Conservation (phyloP, 768 basidiomycete genomes). For the Mycena leptocephala region DNA sequence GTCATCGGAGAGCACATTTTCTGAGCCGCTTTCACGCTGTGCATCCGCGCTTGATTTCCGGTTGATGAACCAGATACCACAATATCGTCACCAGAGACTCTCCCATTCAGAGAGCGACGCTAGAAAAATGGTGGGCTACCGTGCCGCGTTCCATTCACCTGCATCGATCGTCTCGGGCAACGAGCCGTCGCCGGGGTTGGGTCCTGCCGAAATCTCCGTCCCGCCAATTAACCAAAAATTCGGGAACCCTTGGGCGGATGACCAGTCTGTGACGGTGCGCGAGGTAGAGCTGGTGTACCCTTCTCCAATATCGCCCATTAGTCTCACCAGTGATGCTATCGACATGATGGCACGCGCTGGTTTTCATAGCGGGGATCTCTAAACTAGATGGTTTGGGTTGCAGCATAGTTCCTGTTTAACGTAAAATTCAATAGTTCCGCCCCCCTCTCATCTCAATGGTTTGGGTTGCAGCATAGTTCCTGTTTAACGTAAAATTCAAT, state of each 20-base stretch:
- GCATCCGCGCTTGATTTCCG: slow-evolving; percentile 28
- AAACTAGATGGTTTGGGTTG: no score
- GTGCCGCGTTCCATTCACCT: slow-evolving; percentile 2
- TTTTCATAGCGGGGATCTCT: not conserved
- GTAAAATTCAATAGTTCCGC: no score
- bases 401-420: no score
- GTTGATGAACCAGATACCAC: not conserved
- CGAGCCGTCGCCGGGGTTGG: not conserved
- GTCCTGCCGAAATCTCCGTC: not conserved
- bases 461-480: no score
- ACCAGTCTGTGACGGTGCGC: not conserved
- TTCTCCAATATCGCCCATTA: slow-evolving; percentile 24
- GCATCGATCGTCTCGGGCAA: slow-evolving; percentile 2
- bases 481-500: no score
- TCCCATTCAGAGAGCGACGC: not conserved
- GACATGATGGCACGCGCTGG: slow-evolving; percentile 7
- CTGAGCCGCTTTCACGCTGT: slow-evolving; percentile 15
- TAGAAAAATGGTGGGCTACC: not conserved
- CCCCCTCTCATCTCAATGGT: no score
- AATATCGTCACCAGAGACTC: slow-evolving; percentile 12
- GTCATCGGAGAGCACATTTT: slow-evolving; percentile 15
- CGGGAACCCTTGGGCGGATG: slow-evolving; percentile 25
- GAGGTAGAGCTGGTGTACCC: slow-evolving; percentile 30
- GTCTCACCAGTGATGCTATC: not conserved
- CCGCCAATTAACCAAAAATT: slow-evolving; percentile 15